Percentiles rank a stretch among this genome's conserved stretches.
These are phyloP conservation scores for Hymenoscyphus linearis DNA, from an alignment of 2,329 filamentous ascomycete species.

Conservation along the genomic window DNA sequence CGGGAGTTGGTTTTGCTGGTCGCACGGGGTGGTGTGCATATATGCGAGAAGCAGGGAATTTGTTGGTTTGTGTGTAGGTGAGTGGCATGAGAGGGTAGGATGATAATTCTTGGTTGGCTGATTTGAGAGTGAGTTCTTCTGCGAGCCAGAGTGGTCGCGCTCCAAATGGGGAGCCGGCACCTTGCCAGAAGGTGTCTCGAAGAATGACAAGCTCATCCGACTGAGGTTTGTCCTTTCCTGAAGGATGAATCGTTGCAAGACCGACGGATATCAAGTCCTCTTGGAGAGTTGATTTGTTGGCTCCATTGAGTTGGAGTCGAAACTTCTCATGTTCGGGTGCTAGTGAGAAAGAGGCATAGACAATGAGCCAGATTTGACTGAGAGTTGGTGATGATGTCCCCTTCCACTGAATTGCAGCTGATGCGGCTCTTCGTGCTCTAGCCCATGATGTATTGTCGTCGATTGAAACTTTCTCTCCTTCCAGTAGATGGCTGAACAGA, in stretches of 20 bases:
- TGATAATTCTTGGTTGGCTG: conserved; percentile 36
- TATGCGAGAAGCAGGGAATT: conserved; percentile 20
- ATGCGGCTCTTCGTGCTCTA: conserved; percentile 28
- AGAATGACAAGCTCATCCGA: conserved; percentile 41
- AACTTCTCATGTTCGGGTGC: conserved; percentile 33
- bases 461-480: conserved; percentile 4
- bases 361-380: conserved; percentile 35
- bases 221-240: conserved; percentile 1
- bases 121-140: conserved; percentile 12
- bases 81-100: conserved; percentile 38
- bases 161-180: conserved; percentile 62
- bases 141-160: conserved; percentile 54
- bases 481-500: conserved; percentile 15
- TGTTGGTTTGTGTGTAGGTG: conserved; percentile 38
- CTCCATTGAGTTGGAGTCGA: conserved; percentile 32
- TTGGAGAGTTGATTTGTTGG: conserved; percentile 24
- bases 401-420: conserved; percentile 33
- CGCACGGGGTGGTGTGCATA: conserved; percentile 67
- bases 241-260: conserved; percentile 18
- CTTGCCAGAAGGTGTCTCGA: conserved; percentile 62
- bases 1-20: conserved; percentile 64
- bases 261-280: conserved; percentile 31
- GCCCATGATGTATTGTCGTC: conserved; percentile 37
- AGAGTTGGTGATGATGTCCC: conserved; percentile 29
- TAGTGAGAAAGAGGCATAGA: conserved; percentile 35